phyloP scores from a whole-genome alignment of 768 basidiomycete species.

The Botryobasidium botryosum region DNA sequence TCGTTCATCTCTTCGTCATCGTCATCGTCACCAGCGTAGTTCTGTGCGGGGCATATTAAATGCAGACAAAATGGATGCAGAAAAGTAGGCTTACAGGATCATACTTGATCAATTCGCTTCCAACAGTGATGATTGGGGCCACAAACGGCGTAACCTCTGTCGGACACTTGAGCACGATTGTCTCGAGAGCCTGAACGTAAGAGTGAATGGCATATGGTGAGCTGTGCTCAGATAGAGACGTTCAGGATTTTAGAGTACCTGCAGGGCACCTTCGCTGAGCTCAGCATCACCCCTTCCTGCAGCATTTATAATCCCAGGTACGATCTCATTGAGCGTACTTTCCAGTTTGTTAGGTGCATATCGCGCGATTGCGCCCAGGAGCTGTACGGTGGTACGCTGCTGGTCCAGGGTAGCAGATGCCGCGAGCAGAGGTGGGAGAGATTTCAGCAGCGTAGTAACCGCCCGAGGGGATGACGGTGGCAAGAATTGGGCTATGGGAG shows the following conservation, averaged over 20 bases:
- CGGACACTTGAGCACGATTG: conserved; percentile 67
- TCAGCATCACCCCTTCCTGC: conserved; percentile 68
- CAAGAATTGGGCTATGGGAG: conserved; percentile 47
- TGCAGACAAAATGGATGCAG: conserved; percentile 3
- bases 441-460: conserved; percentile 42
- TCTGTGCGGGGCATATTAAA: conserved; percentile 22
- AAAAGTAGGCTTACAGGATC: conserved; percentile 54
- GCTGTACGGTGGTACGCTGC: conserved; percentile 60
- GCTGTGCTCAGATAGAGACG: too few species aligned
- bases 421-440: conserved; percentile 41
- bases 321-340: conserved; percentile 39
- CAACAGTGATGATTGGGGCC: conserved; percentile 46
- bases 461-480: conserved; percentile 48
- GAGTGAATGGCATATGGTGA: too few species aligned
- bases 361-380: conserved; percentile 64
- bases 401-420: conserved; percentile 40
- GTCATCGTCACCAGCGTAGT: conserved; percentile 53
- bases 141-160: conserved; percentile 64
- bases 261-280: conserved; percentile 59
- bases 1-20: conserved; percentile 46
- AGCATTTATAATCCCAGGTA: conserved; percentile 55
- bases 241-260: conserved; percentile 35
- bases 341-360: conserved; percentile 53
- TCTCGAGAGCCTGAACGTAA: conserved; percentile 55
- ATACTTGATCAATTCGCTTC: conserved; percentile 69